Evolutionary conservation across 2,329 filamentous ascomycete species (phyloP).

Genomic region (Stromatinia cepivora): DNA sequence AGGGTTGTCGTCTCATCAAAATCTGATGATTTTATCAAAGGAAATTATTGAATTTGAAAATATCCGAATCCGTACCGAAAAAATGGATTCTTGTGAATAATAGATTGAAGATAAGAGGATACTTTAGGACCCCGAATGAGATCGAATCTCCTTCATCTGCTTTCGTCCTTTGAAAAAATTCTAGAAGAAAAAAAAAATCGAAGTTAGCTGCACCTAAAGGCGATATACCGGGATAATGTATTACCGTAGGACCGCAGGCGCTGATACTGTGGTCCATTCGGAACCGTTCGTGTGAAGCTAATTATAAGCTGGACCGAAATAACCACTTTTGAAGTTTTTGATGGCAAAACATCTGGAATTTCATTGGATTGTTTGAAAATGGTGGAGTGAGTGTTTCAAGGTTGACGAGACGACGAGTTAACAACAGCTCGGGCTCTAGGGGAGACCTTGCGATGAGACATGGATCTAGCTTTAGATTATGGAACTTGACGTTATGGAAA

Average conservation of each 20-base stretch:
- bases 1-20: conserved; percentile 1
- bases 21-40: neutral
- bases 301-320: neutral
- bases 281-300: neutral
- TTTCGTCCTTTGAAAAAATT: neutral
- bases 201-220: neutral
- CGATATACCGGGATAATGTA: neutral
- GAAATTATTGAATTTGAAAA: neutral
- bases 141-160: neutral
- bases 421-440: neutral
- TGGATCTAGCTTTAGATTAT: conserved; percentile 6
- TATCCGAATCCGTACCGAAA: neutral
- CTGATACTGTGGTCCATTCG: neutral
- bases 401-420: conserved; percentile 13
- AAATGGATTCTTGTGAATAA: conserved; percentile 3
- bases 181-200: conserved; percentile 6
- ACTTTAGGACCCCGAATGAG: neutral
- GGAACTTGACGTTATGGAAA: conserved; percentile 16
- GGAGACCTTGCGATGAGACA: neutral
- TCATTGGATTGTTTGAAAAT: conserved; percentile 6
- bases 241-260: neutral
- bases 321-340: neutral
- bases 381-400: neutral
- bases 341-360: neutral
- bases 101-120: conserved; percentile 10